Base-by-base conservation (phyloP, 2,329 filamentous ascomycete genomes). In the Fusarium burgessii region DNA sequence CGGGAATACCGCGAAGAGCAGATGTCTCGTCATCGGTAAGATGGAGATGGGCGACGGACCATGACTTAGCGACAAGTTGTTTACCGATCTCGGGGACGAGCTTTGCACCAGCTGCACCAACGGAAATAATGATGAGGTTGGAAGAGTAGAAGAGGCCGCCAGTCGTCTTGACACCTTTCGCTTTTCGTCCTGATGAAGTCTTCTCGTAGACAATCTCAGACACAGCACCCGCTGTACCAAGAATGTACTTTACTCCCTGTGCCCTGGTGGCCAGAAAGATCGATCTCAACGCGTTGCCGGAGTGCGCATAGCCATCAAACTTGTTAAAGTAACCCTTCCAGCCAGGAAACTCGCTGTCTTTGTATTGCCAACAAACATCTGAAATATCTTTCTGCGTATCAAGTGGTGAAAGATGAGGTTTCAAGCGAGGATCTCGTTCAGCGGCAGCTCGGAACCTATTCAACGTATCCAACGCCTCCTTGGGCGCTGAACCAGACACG, bases 241-340 rank as follows among this genome's bases (percentile, higher is more conserved):
- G 68, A 10, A 70, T 62, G 14, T 57, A 75, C 38, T 69, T 74
- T 11, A 74, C 73, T 1, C 73, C 73, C 7, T 54, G 45, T 1
- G 73, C 72, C 4, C 81, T 80, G 4, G 82, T 81, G 1, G 82
- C 82, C 2, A 80, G 74, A 68, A 86, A 85, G 0, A 87, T 80
- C 0, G 83, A 84, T 8, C 78, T 78, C 10, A 90, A 73, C 0
- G 88, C 84, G 61, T 89, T 83, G 0, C 82, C 83, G 0, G 87
- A 85, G 64, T 89, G 87, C 2, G 86, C 87, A 59, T 89, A 90
- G 3, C 88, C 87, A 14, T 85, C 87, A 9, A 86, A 83, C 6
- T 79, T 80, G 73, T 91, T 91, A 43, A 88, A 81, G 74, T 91
- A 91, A 11, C 89, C 89, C 29, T 81, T 83, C 85, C 88, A 91